A percentile compares a stretch with the other conserved stretches of the same genome.
Conservation (phyloP, 2,329 filamentous ascomycete species). For the Lojkania enalia region DNA sequence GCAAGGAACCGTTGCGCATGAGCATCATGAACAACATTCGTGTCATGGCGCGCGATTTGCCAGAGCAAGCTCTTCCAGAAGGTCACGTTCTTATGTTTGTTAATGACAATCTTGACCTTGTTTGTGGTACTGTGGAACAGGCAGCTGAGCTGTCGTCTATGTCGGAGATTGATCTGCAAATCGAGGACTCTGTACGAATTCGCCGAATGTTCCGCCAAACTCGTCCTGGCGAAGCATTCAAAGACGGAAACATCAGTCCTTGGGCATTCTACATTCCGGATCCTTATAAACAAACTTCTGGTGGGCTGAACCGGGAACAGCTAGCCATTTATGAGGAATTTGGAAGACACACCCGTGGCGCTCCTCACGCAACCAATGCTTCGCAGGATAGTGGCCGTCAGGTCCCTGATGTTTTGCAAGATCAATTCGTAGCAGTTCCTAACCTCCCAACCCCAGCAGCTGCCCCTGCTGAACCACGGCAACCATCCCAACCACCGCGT, state of each 20-base stretch:
- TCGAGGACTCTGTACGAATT: constrained; percentile 76
- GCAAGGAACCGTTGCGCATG: constrained; percentile 92
- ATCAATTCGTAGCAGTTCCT: constrained; percentile 62
- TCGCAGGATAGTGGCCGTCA: constrained; percentile 64
- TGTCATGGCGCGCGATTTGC: constrained; percentile 69
- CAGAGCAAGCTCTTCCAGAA: constrained; percentile 78
- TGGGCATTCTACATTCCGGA: constrained; percentile 95
- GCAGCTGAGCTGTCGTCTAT: constrained; percentile 92
- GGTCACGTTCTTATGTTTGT: constrained; percentile 98
- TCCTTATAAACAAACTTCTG: constrained; percentile 83
- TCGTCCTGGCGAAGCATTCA: constrained; percentile 80
- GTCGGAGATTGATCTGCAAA: constrained; percentile 92
- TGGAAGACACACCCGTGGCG: constrained; percentile 77
- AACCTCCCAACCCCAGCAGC: constrained; percentile 66
- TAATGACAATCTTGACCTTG: constrained; percentile 93
- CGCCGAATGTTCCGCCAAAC: constrained; percentile 75
- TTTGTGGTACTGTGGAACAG: constrained; percentile 92
- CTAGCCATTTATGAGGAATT: constrained; percentile 98
- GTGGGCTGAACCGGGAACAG: constrained; percentile 86
- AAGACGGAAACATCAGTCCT: constrained; percentile 78
- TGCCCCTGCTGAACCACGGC: constrained; percentile 62
- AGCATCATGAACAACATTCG: constrained; percentile 98
- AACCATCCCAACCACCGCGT: constrained; percentile 54
- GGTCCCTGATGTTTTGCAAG: constrained; percentile 64
- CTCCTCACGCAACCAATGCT: constrained; percentile 58